Evolutionary conservation across 2,329 filamentous ascomycete species (phyloP), one percentile per base, ranked within the genome.

Genomic region (Stagonosporopsis chrysanthemi): DNA sequence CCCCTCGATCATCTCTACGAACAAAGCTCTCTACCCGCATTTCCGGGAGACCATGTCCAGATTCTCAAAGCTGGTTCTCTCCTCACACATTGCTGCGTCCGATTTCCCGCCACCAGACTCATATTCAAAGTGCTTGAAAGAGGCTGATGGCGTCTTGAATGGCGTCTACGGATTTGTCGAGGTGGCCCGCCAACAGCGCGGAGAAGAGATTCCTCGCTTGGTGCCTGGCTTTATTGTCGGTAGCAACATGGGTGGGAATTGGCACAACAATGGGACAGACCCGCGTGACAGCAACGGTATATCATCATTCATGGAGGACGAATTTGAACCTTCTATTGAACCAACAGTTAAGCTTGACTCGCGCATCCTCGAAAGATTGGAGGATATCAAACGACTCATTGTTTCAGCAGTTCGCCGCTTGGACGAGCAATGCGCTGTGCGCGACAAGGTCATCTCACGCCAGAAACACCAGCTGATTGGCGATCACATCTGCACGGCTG

Each of bases 21-120:
- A 99, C 81, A 98, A 98, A 76, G 91, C 92, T 0, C 82, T 99
- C 15, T 98, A 98, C 72, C 95, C 95, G 23, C 93, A 98, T 77
- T 99, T 99, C 78, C 85, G 95, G 51, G 95, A 98, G 74, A 98
- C 98, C 88, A 99, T 99, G 95, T 98, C 95, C 41, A 93, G 96
- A 69, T 99, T 99, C 76, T 98, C 95, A n/a, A 99, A 99, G 76
- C 83, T 99, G 9, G 95, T 99, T 41, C 88, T 99, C 45, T 99
- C 95, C 2, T 98, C 95, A 14, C 95, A 99, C 74, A 97, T 99
- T 73, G 95, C 95, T 36, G 92, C 94, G 6, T 91, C 94, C 31
- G 95, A 99, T 78, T 98, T 92, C 87, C 93, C 94, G 8, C 92
- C 94, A 52, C 88, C 91, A 15, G 95, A 99, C 76, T 96, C 94